phyloP scores from a whole-genome alignment of 2,329 filamentous ascomycete species.

The Cordyceps javanica region DNA sequence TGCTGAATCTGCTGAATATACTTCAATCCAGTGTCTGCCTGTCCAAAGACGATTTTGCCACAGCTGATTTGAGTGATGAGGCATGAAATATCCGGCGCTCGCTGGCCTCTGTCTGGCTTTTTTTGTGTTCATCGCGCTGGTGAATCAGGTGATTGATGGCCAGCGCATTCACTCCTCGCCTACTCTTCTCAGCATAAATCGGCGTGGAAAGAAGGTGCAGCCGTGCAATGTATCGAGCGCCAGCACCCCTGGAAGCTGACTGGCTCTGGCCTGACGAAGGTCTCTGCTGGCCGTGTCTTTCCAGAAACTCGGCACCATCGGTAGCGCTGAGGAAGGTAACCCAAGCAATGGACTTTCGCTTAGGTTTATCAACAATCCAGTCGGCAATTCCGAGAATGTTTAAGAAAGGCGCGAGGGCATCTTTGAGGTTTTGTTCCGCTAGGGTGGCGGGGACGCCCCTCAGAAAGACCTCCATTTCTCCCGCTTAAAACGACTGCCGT shows the following conservation, averaged over 20 bases:
- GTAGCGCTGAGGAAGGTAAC: constrained; percentile 35
- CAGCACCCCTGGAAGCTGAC: no score
- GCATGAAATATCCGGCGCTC: not conserved
- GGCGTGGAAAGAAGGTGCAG: constrained; percentile 24
- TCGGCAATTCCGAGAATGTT: constrained; percentile 32
- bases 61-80: constrained; percentile 22
- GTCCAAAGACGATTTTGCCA: constrained; percentile 39
- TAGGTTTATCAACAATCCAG: constrained; percentile 38
- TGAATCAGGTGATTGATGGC: constrained; percentile 21
- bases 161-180: constrained; percentile 21
- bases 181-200: constrained; percentile 28
- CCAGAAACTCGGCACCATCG: no score
- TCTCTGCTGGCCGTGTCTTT: no score
- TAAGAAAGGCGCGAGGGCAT: constrained; percentile 36
- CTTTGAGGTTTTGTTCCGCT: constrained; percentile 29
- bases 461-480: constrained; percentile 47
- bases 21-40: constrained; percentile 22
- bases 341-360: constrained; percentile 27
- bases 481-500: no score
- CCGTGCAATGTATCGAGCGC: constrained; percentile 19
- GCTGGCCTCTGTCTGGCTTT: constrained; percentile 1
- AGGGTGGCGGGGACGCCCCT: constrained; percentile 35
- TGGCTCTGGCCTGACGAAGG: no score
- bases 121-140: constrained; percentile 15
- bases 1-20: constrained; percentile 39